Percentiles rank a stretch among this genome's conserved stretches.
phyloP scores from a whole-genome alignment of 208 protist species.

The Leishmania arabica region DNA sequence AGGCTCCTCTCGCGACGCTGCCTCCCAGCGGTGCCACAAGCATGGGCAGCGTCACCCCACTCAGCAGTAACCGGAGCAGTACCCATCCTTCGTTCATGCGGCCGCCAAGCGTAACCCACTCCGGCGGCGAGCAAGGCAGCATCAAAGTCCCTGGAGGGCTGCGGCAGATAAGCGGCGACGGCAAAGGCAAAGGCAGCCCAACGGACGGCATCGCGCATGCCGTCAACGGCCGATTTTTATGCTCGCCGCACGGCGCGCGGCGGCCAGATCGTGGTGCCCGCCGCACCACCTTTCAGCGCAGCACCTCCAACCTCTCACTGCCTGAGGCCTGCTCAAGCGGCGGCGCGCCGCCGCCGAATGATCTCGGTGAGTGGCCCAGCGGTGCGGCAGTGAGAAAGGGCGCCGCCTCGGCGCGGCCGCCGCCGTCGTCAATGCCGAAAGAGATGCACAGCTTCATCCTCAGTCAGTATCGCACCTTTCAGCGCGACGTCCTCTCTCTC shows the following conservation, averaged over 20 bases:
- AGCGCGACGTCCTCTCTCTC: constrained; percentile 24
- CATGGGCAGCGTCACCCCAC: constrained; percentile 17
- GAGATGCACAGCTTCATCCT: constrained; percentile 46
- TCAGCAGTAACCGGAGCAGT: constrained; percentile 28
- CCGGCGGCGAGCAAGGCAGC: not conserved
- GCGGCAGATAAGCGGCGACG: not conserved
- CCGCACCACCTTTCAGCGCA: constrained; percentile 22
- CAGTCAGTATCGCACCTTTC: constrained; percentile 41
- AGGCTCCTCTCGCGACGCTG: constrained; percentile 7
- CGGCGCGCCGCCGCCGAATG: not conserved
- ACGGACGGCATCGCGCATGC: not conserved
- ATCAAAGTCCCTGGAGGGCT: not conserved
- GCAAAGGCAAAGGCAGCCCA: not conserved
- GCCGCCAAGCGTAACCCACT: constrained; percentile 4
- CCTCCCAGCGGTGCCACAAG: constrained; percentile 24
- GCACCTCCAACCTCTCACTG: not conserved
- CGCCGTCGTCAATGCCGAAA: constrained; percentile 3
- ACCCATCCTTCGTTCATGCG: constrained; percentile 23
- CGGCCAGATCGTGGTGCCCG: constrained; percentile 17
- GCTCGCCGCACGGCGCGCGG: constrained; percentile 12
- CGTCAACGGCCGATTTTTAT: constrained; percentile 17
- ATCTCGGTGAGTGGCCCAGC: not conserved
- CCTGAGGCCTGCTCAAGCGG: not conserved
- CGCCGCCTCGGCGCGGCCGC: not conserved
- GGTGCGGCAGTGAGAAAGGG: not conserved